Percentiles rank a stretch among this genome's conserved stretches.
Conservation (phyloP, 345 rosid species). For the Linum trigynum region DNA sequence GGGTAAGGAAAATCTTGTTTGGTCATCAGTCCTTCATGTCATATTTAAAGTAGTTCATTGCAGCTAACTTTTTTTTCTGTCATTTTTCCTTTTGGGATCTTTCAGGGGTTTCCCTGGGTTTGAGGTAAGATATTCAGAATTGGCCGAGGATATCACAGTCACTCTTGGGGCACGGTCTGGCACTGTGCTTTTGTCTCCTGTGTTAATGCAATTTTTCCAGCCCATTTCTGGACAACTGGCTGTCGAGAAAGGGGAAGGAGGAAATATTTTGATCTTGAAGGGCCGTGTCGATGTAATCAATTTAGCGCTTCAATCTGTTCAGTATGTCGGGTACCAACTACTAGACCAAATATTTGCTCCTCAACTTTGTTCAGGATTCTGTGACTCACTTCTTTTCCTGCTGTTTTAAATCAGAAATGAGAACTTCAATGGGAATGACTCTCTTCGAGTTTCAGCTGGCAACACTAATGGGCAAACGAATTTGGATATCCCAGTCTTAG, state of each 20-base stretch:
- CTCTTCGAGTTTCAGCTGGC: constrained; percentile 48
- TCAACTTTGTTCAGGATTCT: not conserved
- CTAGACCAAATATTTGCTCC: not conserved
- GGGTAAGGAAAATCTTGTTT: constrained; percentile 30
- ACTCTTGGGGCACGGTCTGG: constrained; percentile 52
- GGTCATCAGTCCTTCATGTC: not conserved
- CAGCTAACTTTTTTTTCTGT: not conserved
- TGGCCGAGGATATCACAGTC: constrained; percentile 56
- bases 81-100: not conserved
- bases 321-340: constrained; percentile 65
- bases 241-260: constrained; percentile 32
- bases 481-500: constrained; percentile 44
- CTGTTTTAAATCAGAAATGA: constrained; percentile 38
- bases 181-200: constrained; percentile 44
- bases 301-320: constrained; percentile 60
- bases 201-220: constrained; percentile 59
- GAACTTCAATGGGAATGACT: constrained; percentile 73
- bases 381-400: not conserved
- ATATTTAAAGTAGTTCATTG: not conserved
- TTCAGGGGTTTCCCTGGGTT: constrained; percentile 66
- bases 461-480: constrained; percentile 64
- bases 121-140: constrained; percentile 60
- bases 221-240: constrained; percentile 44
- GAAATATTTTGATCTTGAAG: constrained; percentile 40
- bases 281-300: constrained; percentile 60